A percentile compares a stretch with the other conserved stretches of the same genome.
Conservation (phyloP, 2,329 filamentous ascomycete species). For the Fusarium irregulare region DNA sequence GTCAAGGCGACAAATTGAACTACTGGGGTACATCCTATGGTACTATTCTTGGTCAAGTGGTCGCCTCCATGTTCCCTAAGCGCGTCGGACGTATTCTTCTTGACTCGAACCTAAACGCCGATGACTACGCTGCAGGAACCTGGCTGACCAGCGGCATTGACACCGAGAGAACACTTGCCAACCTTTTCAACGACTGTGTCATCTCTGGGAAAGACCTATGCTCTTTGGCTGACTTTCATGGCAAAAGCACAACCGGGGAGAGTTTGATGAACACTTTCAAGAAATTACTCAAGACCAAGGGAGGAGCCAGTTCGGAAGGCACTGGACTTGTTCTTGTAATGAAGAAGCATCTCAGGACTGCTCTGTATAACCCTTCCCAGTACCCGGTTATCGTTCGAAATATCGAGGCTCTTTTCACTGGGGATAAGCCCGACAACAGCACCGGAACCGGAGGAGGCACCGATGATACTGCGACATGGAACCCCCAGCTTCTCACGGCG, state of each 20-base stretch:
- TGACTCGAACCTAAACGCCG: conserved; percentile 26
- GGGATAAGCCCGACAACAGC: no score
- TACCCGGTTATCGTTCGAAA: no score
- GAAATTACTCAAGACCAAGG: neutral
- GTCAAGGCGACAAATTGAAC: conserved; percentile 48
- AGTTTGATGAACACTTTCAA: neutral
- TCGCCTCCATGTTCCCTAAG: conserved; percentile 39
- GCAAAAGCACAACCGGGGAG: neutral
- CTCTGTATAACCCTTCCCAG: no score
- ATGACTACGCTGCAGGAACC: conserved; percentile 3
- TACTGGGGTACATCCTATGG: conserved; percentile 50
- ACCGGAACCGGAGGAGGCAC: no score
- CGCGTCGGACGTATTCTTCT: conserved; percentile 35
- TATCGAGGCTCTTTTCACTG: no score
- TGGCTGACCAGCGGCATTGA: fast-evolving
- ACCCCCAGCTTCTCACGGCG: no score
- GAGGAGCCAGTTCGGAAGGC: no score
- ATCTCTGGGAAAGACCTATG: neutral
- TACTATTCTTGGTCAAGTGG: conserved; percentile 32
- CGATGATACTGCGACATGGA: no score
- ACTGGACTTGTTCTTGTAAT: no score
- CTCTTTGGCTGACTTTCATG: neutral
- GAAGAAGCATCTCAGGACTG: no score
- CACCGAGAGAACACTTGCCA: neutral
- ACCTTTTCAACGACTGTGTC: conserved; percentile 6